These are phyloP conservation scores for Globisporangium sylvaticum DNA, from an alignment of 352 stramenopile genomes.

Conservation along the genomic window DNA sequence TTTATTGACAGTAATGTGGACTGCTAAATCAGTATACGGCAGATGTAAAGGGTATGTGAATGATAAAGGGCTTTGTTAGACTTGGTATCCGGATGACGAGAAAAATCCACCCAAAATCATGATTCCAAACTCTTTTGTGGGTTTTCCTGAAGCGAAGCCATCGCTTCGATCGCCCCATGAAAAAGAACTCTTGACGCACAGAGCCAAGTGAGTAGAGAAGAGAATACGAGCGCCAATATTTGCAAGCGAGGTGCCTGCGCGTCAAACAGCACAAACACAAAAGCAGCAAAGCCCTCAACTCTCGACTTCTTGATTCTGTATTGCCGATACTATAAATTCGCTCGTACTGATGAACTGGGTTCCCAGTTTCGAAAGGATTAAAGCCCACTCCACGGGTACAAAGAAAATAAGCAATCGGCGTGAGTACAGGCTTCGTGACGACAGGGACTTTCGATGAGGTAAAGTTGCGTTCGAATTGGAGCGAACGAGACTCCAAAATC, in stretches of 20 bases:
- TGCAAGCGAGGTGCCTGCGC: no score
- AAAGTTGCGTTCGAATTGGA: not conserved
- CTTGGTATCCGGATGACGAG: not conserved
- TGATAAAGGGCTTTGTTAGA: no score
- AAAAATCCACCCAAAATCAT: constrained; percentile 7
- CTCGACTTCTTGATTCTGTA: not conserved
- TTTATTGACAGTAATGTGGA: no score
- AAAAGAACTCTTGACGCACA: not conserved
- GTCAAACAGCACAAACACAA: no score
- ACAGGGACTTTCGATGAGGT: not conserved
- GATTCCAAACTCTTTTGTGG: not conserved
- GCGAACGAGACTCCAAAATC: not conserved
- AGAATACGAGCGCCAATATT: not conserved
- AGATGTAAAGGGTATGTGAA: no score
- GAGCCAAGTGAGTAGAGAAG: not conserved
- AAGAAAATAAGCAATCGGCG: not conserved
- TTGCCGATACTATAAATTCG: not conserved
- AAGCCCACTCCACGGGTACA: not conserved
- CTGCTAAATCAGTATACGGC: no score
- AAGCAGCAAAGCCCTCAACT: no score
- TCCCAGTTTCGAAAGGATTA: not conserved
- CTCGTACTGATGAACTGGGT: not conserved
- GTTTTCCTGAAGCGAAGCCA: constrained; percentile 6
- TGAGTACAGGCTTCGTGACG: not conserved
- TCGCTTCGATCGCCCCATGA: not conserved